Percentiles rank a stretch among this genome's conserved stretches.
phyloP scores from a whole-genome alignment of 805 yeast genomes.

The Saccharomycopsis lassenensis region DNA sequence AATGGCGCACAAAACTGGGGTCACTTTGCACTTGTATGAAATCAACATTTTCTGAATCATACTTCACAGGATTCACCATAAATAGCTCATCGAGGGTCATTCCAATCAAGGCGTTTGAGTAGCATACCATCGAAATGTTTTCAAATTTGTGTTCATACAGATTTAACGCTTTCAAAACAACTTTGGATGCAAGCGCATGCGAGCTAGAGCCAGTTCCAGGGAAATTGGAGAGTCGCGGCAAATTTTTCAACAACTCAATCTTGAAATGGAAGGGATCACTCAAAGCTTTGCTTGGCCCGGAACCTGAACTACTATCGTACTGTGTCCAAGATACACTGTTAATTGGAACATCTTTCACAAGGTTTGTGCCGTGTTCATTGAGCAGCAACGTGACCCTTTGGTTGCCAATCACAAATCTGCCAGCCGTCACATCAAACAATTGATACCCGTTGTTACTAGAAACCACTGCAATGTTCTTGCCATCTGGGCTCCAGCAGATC shows the following conservation, averaged over 20 bases:
- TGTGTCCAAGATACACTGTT: too few species aligned
- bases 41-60: neutral
- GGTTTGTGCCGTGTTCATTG: too few species aligned
- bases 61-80: conserved; percentile 21
- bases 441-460: conserved; percentile 23
- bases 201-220: conserved; percentile 19
- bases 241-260: conserved; percentile 23
- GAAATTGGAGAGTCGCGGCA: conserved; percentile 29
- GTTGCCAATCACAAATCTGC: too few species aligned
- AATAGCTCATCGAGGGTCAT: conserved; percentile 27
- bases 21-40: conserved; percentile 1
- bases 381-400: too few species aligned
- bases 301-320: too few species aligned
- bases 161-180: conserved; percentile 24
- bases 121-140: conserved; percentile 23
- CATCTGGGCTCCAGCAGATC: conserved; percentile 29
- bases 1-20: neutral
- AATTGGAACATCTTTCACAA: too few species aligned
- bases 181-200: conserved; percentile 21
- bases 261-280: conserved; percentile 20
- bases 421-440: conserved; percentile 27
- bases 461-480: conserved; percentile 21
- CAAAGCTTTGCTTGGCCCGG: too few species aligned
- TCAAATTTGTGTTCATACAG: conserved; percentile 19
- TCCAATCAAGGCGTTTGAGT: conserved; percentile 19